A percentile compares a stretch with the other conserved stretches of the same genome.
phyloP scores from a whole-genome alignment of 140 eudicot species.

The Ambrosia hybrid region DNA sequence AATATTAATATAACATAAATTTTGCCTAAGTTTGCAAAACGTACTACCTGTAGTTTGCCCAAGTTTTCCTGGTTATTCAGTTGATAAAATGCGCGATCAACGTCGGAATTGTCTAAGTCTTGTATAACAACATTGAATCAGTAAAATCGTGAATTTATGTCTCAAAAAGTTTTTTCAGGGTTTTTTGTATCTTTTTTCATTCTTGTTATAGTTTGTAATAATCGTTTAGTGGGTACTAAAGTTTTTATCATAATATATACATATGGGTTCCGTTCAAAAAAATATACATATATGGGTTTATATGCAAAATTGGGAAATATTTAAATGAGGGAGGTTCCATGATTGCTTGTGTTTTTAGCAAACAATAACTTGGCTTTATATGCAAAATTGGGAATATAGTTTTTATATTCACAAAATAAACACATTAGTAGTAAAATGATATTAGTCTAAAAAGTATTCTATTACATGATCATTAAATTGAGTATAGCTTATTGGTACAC shows the following conservation, averaged over 20 bases:
- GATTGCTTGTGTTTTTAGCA: not conserved
- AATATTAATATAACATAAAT: not conserved
- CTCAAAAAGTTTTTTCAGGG: not conserved
- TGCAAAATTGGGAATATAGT: not conserved
- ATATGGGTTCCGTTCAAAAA: too few relatives aligned
- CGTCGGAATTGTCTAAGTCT: not conserved
- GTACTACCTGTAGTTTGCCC: not conserved
- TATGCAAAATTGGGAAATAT: not conserved
- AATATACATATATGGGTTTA: not conserved
- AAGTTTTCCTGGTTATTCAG: not conserved
- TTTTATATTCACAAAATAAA: not conserved
- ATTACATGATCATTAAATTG: too few relatives aligned
- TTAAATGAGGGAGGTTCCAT: not conserved
- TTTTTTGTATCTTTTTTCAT: too few relatives aligned
- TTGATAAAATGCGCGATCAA: conserved; percentile 7
- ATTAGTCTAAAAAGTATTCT: not conserved
- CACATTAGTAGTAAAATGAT: conserved; percentile 12
- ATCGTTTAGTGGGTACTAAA: not conserved
- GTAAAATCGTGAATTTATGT: not conserved
- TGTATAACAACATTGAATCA: too few relatives aligned
- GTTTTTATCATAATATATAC: not conserved
- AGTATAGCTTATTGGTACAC: too few relatives aligned
- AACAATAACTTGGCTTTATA: conserved; percentile 11
- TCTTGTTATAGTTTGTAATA: too few relatives aligned
- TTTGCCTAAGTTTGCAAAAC: not conserved